Evolutionary conservation across 148 eudicot species (phyloP), one percentile per base, ranked within the genome.

Genomic region (Oxyria digyna): DNA sequence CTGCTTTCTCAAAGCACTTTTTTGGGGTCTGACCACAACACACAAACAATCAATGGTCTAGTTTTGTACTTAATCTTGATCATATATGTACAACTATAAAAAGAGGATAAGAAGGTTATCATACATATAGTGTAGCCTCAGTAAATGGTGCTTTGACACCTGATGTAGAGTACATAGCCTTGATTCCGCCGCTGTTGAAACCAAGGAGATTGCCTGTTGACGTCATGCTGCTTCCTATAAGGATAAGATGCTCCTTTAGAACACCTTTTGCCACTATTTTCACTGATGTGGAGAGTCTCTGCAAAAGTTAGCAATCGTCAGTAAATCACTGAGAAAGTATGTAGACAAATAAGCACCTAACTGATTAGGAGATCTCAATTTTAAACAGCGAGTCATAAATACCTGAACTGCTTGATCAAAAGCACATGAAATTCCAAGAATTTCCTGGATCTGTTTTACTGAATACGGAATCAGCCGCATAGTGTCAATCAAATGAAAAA

Each of bases 231-330:
- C 89, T 94, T 24, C 88, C 98, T 75, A 94, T 62, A 29, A 94
- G 76, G 40, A 90, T 78, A 17, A 94, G 79, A 80, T 94, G 98
- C 71, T 94, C 98, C 69, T 90, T 94, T n/a, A 90, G 84, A 35
- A 94, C 86, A 66, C 98, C 98, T 82, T 83, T 94, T 21, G 97
- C 82, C 40, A 94, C 98, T 87, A 77, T 83, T 14, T 95, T 82
- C 55, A 94, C 98, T 14, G 98, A 94, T 45, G 91, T 84, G 8
- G 98, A 89, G 31, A 93, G 90, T 71, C 96, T 93, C 98, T 93
- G 79, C 24, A 50, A 6, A 50, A 6, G 20, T 50, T 50, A 14
- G 15, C 10, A 42, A 42, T 10, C 46, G 13, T 42, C 9, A 42
- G 46, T 42, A 42, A 5, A 8, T 42, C 46, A 14, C 10, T 42